These are phyloP conservation scores for Oryza punctata DNA, from an alignment of 176 grass and related monocot species.

Conservation along the genomic window DNA sequence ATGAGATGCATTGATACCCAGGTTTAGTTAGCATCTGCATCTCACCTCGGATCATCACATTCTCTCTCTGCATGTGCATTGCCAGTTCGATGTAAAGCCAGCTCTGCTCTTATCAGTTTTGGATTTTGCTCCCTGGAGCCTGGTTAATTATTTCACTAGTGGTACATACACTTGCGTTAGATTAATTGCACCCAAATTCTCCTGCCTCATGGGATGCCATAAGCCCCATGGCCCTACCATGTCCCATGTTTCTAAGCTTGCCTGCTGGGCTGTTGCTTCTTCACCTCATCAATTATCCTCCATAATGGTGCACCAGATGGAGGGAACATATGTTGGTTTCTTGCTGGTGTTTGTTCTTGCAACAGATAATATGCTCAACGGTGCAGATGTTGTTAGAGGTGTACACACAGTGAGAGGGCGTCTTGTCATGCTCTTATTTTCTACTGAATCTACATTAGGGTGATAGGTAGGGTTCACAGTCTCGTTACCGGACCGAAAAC, in stretches of 20 bases:
- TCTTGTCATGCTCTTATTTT: background rate
- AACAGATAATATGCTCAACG: conserved; percentile 30
- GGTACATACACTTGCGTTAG: conserved; percentile 9
- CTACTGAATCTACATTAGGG: background rate
- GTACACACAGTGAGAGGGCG: background rate
- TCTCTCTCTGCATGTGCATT: conserved; percentile 30
- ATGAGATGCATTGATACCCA: background rate
- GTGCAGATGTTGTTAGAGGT: background rate
- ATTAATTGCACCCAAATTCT: conserved; percentile 27
- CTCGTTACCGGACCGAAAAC: no score
- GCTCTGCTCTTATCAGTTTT: conserved; percentile 31
- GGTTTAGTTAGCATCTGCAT: conserved; percentile 4
- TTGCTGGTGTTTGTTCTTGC: background rate
- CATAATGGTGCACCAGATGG: conserved; percentile 10
- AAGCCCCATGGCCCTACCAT: conserved; percentile 25
- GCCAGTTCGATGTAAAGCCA: conserved; percentile 34
- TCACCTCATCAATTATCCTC: conserved; percentile 8
- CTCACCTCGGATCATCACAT: background rate
- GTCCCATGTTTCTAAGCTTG: background rate
- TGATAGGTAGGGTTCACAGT: no score
- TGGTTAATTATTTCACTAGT: conserved; percentile 10
- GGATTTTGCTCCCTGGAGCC: conserved; percentile 18
- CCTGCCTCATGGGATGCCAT: conserved; percentile 13
- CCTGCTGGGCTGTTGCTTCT: background rate
- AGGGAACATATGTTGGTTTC: conserved; percentile 17